phyloP scores from a whole-genome alignment of 139 green algal genomes.

The Closterium sp. region DNA sequence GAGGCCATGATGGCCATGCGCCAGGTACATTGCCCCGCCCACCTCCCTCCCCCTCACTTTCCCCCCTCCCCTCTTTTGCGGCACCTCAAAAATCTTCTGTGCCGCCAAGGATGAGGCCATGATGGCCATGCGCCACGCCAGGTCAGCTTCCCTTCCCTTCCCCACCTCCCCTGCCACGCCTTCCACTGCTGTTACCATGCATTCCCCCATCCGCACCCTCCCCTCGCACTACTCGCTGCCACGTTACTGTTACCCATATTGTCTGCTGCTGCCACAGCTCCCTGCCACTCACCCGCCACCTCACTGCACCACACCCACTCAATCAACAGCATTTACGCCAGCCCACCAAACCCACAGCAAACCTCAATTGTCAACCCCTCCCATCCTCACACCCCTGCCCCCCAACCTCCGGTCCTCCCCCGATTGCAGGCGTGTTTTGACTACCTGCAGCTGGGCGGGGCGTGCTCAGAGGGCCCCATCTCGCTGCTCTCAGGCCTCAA shows the following conservation, averaged over 20 bases:
- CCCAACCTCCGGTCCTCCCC: neutral
- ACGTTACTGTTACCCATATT: no score
- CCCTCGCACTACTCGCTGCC: no score
- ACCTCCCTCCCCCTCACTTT: no score
- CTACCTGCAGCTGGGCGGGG: constrained; percentile 88
- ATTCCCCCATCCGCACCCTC: no score
- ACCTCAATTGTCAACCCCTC: no score
- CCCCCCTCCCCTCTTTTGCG: no score
- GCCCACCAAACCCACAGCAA: no score
- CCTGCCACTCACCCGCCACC: neutral
- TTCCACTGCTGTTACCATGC: neutral
- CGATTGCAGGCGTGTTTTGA: constrained; percentile 85
- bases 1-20: constrained; percentile 93
- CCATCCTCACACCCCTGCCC: constrained; percentile 18
- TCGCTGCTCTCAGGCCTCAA: constrained; percentile 84
- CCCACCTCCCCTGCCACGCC: neutral
- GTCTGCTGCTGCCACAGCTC: neutral
- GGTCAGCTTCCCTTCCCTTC: neutral
- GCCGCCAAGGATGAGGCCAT: constrained; percentile 70
- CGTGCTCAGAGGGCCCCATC: constrained; percentile 77
- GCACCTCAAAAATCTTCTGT: no score
- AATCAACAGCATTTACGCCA: no score
- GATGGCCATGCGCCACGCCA: constrained; percentile 93
- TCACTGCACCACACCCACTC: no score
- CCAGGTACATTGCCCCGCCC: constrained; percentile 28